Evolutionary conservation across 2,329 filamentous ascomycete species (phyloP), one percentile per base, ranked within the genome.

Genomic region (Xylariaceae sp.): DNA sequence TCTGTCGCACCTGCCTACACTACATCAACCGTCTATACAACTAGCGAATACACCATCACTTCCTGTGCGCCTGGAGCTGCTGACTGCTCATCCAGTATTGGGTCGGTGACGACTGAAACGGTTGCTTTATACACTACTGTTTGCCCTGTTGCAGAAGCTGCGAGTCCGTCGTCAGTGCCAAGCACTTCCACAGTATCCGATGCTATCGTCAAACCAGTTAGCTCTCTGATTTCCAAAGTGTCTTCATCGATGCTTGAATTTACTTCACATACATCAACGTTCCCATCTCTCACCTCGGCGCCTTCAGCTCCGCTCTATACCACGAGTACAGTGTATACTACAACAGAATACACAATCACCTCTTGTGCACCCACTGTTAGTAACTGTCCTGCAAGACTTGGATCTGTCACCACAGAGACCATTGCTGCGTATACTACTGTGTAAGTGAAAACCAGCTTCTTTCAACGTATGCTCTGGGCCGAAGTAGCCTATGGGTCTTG

Each of bases 361-460:
- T 61, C 62, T 17, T 65, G 63, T 39, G 58, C 61, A 0, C 58
- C 61, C 22, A 59, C 54, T 27, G 59, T 60, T 12, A 62, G 49
- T 2, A 59, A 63, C 45, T 64, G 62, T 19, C 58, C 62, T 2
- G 55, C 58, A 2, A 55, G 48, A 7, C n/a, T 56, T 3, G 62
- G 58, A 3, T 42, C 54, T 2, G 60, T 65, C 31, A 62, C 59
- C 11, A 65, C 63, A 1, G 61, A 63, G 15, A 47, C 59, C 14
- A 43, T 66, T 40, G 57, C 63, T 12, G 52, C 64, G 1, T 65
- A 62, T 22, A 66, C 62, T 2, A 65, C 62, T 14, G 53, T 65
- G 22, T 27, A 27, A 27, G 22, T 27, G 7, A 27, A 4, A 27
- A 27, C 7, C 7, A 27, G 22, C 22, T 27, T 7, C 7, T 27